phyloP scores from a whole-genome alignment of 2,329 filamentous ascomycete genomes.

The Aspergillus spinulosporus region DNA sequence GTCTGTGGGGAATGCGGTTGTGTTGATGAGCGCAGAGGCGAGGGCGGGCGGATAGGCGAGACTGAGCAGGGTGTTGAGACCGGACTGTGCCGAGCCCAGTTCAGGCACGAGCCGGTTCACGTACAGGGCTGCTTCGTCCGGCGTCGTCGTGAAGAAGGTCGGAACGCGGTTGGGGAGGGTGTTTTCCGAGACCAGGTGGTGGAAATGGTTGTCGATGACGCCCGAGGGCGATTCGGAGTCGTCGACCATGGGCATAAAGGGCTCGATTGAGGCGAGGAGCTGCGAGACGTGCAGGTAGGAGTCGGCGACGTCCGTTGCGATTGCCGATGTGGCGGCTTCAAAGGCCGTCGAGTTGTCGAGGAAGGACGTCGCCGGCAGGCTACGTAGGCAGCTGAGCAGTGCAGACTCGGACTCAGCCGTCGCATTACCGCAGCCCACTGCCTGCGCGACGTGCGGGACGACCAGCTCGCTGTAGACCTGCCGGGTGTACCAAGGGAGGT shows the following conservation, averaged over 20 bases:
- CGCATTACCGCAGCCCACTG: conserved; percentile 25
- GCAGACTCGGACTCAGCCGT: conserved; percentile 7
- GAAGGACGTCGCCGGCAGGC: conserved; percentile 24
- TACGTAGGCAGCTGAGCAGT: conserved; percentile 27
- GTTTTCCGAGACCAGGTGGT: conserved; percentile 23
- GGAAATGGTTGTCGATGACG: conserved; percentile 31
- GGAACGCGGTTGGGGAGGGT: conserved; percentile 29
- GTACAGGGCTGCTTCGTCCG: conserved; percentile 28
- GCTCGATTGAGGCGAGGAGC: conserved; percentile 25
- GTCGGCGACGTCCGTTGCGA: conserved; percentile 14
- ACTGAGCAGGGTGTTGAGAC: conserved; percentile 20
- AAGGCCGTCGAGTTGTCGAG: conserved; percentile 26
- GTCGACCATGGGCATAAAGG: conserved; percentile 31
- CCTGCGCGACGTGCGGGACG: conserved; percentile 23
- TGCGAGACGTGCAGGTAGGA: conserved; percentile 22
- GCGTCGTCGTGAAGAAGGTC: conserved; percentile 30
- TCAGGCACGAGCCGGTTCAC: conserved; percentile 14
- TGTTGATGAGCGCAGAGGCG: conserved; percentile 17
- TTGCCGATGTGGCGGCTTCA: conserved; percentile 8
- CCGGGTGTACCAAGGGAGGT: conserved; percentile 31
- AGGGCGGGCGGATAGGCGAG: conserved; percentile 20
- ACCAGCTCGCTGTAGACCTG: conserved; percentile 26
- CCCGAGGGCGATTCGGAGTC: conserved; percentile 20
- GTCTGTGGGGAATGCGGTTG: conserved; percentile 18
- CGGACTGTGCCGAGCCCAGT: conserved; percentile 13